Percentiles rank a stretch among this genome's conserved stretches.
Evolutionary conservation across 2,329 filamentous ascomycete genomes (phyloP).

Genomic region (Ascochyta clinopodiicola): DNA sequence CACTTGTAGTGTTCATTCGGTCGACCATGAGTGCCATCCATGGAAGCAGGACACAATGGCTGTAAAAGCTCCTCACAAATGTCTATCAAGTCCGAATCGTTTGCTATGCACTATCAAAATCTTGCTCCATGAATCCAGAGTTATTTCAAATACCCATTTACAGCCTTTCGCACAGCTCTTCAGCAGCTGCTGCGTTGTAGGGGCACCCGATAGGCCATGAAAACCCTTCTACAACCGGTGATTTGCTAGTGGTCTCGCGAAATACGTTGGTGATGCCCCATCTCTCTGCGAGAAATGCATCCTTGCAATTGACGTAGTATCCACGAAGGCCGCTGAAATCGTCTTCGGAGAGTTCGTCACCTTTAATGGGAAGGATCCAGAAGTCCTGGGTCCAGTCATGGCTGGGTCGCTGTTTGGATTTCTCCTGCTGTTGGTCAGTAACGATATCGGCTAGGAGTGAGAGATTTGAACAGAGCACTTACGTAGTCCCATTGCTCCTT

Average conservation of each 20-base stretch:
- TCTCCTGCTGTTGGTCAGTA: constrained; percentile 3
- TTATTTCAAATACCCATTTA: no score
- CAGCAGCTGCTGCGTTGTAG: not conserved
- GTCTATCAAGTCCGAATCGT: no score
- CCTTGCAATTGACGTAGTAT: not conserved
- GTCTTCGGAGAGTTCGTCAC: not conserved
- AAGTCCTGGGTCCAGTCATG: constrained; percentile 8
- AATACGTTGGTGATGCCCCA: constrained; percentile 3
- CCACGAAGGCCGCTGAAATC: not conserved
- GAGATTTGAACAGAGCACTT: not conserved
- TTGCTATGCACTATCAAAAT: not conserved
- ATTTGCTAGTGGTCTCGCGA: not conserved
- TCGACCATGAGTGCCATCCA: no score
- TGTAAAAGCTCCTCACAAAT: no score
- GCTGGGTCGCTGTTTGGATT: not conserved
- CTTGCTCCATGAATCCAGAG: not conserved
- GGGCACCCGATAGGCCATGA: constrained; percentile 7
- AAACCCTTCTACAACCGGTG: not conserved
- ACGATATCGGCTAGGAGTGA: not conserved
- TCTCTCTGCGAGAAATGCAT: not conserved
- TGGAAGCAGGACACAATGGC: no score
- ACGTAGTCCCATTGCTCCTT: constrained; percentile 31
- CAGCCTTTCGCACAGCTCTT: not conserved
- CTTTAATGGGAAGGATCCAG: constrained; percentile 1
- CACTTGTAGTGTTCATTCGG: no score